A percentile compares a stretch with the other conserved stretches of the same genome.
These are phyloP conservation scores for Ogataea glucozyma DNA, from an alignment of 805 yeast genomes.

Conservation along the genomic window DNA sequence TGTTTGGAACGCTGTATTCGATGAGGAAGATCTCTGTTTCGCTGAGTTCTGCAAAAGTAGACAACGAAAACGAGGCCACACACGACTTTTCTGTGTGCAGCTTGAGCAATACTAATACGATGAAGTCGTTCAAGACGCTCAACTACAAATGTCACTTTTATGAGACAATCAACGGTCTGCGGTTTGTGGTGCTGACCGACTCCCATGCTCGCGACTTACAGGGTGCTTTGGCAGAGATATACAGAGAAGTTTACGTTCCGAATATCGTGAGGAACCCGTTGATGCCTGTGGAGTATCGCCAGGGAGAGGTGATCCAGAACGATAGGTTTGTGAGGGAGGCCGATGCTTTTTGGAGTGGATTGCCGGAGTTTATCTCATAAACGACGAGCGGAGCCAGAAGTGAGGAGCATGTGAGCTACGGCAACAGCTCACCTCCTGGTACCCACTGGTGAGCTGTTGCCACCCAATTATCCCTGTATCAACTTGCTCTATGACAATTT, in stretches of 20 bases:
- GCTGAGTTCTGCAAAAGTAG: too few relatives aligned
- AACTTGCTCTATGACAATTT: too few relatives aligned
- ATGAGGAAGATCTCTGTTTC: constrained; percentile 66
- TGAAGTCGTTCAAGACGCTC: constrained; percentile 61
- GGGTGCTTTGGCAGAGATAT: constrained; percentile 55
- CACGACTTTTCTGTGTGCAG: constrained; percentile 13
- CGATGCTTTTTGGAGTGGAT: constrained; percentile 44
- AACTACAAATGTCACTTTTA: constrained; percentile 75
- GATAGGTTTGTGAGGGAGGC: constrained; percentile 55
- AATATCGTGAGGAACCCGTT: constrained; percentile 62
- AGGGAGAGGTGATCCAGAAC: constrained; percentile 54
- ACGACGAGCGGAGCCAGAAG: not conserved
- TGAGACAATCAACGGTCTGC: constrained; percentile 78
- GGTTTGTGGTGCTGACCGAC: constrained; percentile 76
- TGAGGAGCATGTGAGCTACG: not conserved
- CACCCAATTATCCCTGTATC: too few relatives aligned
- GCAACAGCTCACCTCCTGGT: too few relatives aligned
- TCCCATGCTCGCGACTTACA: constrained; percentile 56
- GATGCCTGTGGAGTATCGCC: constrained; percentile 58
- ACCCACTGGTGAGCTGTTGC: too few relatives aligned
- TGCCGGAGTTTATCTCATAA: constrained; percentile 27
- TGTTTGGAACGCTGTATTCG: constrained; percentile 85
- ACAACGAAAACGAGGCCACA: constrained; percentile 5
- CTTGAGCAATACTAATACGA: constrained; percentile 34
- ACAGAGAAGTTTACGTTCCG: constrained; percentile 57